phyloP scores from a whole-genome alignment of 306 rosid species.

The Mimosa bimucronata region DNA sequence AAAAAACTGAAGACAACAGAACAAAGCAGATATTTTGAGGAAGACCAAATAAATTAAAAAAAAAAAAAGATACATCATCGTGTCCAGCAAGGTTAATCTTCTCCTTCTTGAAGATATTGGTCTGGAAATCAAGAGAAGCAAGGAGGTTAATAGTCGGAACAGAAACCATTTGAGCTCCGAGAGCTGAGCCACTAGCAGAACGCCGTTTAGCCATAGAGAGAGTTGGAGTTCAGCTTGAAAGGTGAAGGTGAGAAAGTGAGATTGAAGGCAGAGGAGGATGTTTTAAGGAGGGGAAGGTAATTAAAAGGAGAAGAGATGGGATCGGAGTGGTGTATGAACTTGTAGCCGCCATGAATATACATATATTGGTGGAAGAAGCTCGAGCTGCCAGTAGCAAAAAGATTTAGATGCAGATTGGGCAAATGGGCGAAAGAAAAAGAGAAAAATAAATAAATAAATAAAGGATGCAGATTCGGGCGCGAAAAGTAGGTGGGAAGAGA shows the following conservation, averaged over 20 bases:
- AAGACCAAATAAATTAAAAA: not conserved
- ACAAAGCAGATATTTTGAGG: not conserved
- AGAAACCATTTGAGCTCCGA: conserved; percentile 82
- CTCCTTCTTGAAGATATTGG: conserved; percentile 87
- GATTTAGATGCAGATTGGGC: too few relatives aligned
- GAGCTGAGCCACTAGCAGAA: conserved; percentile 38
- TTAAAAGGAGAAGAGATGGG: conserved; percentile 45
- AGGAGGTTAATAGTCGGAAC: conserved; percentile 48
- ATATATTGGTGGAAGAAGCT: not conserved
- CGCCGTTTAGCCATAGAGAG: conserved; percentile 39
- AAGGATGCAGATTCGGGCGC: too few relatives aligned
- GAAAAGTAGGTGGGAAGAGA: too few relatives aligned
- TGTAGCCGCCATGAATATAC: conserved; percentile 45
- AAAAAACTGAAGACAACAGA: not conserved
- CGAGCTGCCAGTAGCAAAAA: not conserved
- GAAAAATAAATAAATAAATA: too few relatives aligned
- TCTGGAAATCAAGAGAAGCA: conserved; percentile 66
- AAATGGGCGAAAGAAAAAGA: too few relatives aligned
- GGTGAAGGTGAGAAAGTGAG: conserved; percentile 46
- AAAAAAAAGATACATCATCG: conserved; percentile 65
- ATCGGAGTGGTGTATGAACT: conserved; percentile 39
- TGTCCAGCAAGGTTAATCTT: conserved; percentile 83
- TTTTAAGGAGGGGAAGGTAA: conserved; percentile 35
- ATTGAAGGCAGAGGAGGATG: conserved; percentile 3
- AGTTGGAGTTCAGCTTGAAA: conserved; percentile 33